A percentile compares a stretch with the other conserved stretches of the same genome.
These are phyloP conservation scores for Phaffia australis DNA, from an alignment of 768 basidiomycete genomes.

Conservation along the genomic window DNA sequence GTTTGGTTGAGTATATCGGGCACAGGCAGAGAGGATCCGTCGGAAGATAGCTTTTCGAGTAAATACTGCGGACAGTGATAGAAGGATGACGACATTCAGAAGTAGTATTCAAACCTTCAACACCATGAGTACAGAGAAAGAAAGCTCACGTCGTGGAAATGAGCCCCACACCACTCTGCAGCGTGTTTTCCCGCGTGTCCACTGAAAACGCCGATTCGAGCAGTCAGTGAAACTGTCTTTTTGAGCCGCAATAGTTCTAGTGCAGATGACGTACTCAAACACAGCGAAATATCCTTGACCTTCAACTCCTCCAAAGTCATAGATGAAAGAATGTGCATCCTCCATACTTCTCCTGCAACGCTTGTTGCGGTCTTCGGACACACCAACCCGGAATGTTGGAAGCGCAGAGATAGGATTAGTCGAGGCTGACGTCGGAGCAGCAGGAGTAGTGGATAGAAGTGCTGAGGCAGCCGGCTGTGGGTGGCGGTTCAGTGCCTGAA, in stretches of 20 bases:
- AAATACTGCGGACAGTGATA: conserved; percentile 20
- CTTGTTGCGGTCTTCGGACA: conserved; percentile 64
- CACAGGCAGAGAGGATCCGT: conserved; percentile 54
- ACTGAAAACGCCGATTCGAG: conserved; percentile 25
- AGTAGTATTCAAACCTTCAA: not conserved
- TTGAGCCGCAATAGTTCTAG: not conserved
- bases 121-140: not conserved
- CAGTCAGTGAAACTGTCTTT: not conserved
- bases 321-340: conserved; percentile 90
- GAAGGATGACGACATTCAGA: conserved; percentile 1
- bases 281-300: conserved; percentile 98
- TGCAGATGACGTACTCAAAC: conserved; percentile 51
- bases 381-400: conserved; percentile 54
- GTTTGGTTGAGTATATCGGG: conserved; percentile 87
- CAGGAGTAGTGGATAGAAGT: conserved; percentile 51
- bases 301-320: conserved; percentile 78
- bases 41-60: conserved; percentile 45
- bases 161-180: conserved; percentile 94
- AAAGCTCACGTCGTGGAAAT: conserved; percentile 70
- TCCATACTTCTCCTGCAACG: conserved; percentile 90
- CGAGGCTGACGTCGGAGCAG: conserved; percentile 2
- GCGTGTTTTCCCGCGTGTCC: conserved; percentile 98
- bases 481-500: not conserved
- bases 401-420: conserved; percentile 12
- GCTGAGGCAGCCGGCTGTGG: conserved; percentile 44